These are phyloP conservation scores for Rhizoctonia solani DNA, from an alignment of 1,284 basidiomycete genomes.

Conservation along the genomic window DNA sequence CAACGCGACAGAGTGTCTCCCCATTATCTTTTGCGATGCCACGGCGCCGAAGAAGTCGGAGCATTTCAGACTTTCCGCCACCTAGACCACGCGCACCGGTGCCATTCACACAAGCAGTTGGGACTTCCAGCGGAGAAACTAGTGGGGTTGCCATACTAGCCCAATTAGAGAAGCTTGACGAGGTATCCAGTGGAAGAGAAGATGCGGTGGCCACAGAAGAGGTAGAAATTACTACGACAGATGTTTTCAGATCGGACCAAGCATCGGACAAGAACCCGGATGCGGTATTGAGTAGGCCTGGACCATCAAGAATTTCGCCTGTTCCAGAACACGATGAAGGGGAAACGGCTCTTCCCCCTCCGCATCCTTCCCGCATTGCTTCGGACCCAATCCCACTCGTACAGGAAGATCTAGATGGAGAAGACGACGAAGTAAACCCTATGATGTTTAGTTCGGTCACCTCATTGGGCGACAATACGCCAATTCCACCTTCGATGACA, in stretches of 20 bases:
- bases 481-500: slow-evolving; percentile 25
- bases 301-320: slow-evolving; percentile 17
- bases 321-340: slow-evolving; percentile 27
- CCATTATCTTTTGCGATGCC: slow-evolving; percentile 45
- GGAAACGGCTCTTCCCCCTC: slow-evolving; percentile 10
- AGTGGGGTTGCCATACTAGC: slow-evolving; percentile 80
- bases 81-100: slow-evolving; percentile 67
- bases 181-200: slow-evolving; percentile 72
- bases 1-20: slow-evolving; percentile 29
- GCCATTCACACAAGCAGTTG: slow-evolving; percentile 71
- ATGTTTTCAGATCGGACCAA: slow-evolving; percentile 48
- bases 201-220: slow-evolving; percentile 56
- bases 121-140: slow-evolving; percentile 69
- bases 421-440: slow-evolving; percentile 11
- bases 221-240: slow-evolving; percentile 54
- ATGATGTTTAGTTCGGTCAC: slow-evolving; percentile 30
- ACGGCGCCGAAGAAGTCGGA: slow-evolving; percentile 53
- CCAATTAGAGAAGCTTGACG: slow-evolving; percentile 78
- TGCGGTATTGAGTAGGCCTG: background rate
- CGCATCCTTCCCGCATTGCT: slow-evolving; percentile 17
- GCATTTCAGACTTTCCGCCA: slow-evolving; percentile 65
- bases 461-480: slow-evolving; percentile 8
- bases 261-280: background rate
- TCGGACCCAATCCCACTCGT: slow-evolving; percentile 18
- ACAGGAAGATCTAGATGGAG: slow-evolving; percentile 21